A percentile compares a stretch with the other conserved stretches of the same genome.
These are phyloP conservation scores for Pycnococcus provasolii DNA, from an alignment of 139 green algal genomes.

Conservation along the genomic window DNA sequence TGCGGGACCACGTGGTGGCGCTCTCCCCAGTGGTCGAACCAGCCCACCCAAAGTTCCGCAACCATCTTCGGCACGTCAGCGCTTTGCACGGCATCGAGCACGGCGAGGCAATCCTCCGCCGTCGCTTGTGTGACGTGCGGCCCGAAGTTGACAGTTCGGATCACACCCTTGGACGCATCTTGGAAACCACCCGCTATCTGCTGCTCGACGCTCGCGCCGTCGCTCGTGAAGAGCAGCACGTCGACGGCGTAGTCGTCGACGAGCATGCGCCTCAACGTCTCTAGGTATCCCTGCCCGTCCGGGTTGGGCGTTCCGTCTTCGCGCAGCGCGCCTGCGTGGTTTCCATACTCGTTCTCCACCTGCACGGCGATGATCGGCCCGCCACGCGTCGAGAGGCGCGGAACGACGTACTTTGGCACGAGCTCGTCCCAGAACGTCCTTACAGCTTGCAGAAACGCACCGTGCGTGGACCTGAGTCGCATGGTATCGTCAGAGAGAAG, in stretches of 20 bases:
- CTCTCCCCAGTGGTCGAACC: slow-evolving; percentile 15
- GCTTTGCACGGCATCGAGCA: too few relatives aligned
- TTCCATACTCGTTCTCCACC: slow-evolving; percentile 2
- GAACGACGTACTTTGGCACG: background rate
- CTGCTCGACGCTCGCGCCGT: too few relatives aligned
- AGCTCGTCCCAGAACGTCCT: background rate
- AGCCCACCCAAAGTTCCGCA: slow-evolving; percentile 6
- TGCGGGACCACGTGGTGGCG: background rate
- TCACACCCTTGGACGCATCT: too few relatives aligned
- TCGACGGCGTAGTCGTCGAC: too few relatives aligned
- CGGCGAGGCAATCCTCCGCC: too few relatives aligned
- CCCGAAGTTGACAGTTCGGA: too few relatives aligned
- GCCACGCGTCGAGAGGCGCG: background rate
- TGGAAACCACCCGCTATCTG: too few relatives aligned
- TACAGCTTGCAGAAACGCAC: background rate
- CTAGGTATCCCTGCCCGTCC: too few relatives aligned
- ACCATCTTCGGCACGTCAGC: background rate
- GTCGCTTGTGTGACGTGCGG: too few relatives aligned
- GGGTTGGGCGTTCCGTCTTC: too few relatives aligned
- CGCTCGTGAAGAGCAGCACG: too few relatives aligned
- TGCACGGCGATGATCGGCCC: slow-evolving; percentile 9
- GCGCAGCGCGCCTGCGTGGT: background rate
- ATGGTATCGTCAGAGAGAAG: background rate
- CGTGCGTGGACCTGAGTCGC: background rate
- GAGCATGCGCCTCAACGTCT: too few relatives aligned